Conservation (phyloP, 768 basidiomycete species). For the Neoboletus subvelutipes region DNA sequence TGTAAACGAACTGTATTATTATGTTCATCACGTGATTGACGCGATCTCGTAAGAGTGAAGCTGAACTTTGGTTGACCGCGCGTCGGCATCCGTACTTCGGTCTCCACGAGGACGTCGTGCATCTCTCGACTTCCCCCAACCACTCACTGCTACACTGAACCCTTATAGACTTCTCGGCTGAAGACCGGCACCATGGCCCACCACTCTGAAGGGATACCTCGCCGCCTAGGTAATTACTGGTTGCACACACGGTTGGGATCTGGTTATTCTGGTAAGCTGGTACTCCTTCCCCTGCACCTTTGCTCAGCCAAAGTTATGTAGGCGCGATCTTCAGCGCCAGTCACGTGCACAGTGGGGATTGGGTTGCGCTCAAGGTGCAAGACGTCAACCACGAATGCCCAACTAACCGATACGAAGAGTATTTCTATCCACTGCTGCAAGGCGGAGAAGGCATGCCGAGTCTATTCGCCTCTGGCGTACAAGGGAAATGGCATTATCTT, state of each 20-base stretch:
- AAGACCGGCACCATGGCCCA: constrained; percentile 12
- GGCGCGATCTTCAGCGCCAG: constrained; percentile 69
- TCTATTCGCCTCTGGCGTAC: constrained; percentile 60
- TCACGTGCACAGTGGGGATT: constrained; percentile 53
- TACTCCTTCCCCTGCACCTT: background rate
- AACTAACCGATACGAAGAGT: constrained; percentile 70
- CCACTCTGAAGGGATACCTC: constrained; percentile 27
- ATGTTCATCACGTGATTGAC: constrained; percentile 30
- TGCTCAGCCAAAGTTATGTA: constrained; percentile 28
- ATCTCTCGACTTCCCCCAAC: background rate
- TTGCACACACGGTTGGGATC: constrained; percentile 61
- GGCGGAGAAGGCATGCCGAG: constrained; percentile 74
- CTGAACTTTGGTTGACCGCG: constrained; percentile 9
- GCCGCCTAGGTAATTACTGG: constrained; percentile 57
- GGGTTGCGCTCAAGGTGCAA: constrained; percentile 77
- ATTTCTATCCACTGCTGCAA: constrained; percentile 67
- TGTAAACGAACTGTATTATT: background rate
- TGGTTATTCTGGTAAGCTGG: constrained; percentile 64
- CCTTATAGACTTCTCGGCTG: background rate
- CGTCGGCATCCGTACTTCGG: background rate
- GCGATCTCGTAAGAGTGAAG: constrained; percentile 12
- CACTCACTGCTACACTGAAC: background rate
- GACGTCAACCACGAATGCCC: constrained; percentile 69
- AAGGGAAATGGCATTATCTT: constrained; percentile 65
- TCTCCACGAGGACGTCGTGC: background rate